phyloP scores from a whole-genome alignment of 2,329 filamentous ascomycete genomes.

The Thelonectria blattea region DNA sequence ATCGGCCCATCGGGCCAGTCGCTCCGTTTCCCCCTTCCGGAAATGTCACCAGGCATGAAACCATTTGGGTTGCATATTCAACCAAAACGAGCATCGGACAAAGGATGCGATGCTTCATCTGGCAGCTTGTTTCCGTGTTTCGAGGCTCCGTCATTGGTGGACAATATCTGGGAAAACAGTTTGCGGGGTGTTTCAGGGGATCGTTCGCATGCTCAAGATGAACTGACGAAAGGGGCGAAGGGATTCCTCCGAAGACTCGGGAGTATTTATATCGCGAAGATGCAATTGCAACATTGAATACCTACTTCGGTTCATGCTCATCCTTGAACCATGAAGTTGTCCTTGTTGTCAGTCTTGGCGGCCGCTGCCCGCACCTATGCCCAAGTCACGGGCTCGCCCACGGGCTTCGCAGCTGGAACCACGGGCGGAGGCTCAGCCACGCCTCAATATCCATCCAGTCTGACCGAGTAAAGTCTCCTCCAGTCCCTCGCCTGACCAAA shows the following conservation, averaged over 20 bases:
- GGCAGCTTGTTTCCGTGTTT: neutral
- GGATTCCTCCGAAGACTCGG: no score
- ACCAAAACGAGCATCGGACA: no score
- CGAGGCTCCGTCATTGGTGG: neutral
- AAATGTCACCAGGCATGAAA: no score
- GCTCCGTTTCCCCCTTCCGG: no score
- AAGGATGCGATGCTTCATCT: neutral
- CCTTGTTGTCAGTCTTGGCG: constrained; percentile 2
- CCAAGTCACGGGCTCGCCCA: constrained; percentile 43
- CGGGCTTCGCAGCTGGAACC: constrained; percentile 55
- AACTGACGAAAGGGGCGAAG: neutral
- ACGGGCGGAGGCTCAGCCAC: constrained; percentile 65
- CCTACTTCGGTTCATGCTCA: no score
- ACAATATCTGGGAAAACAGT: neutral
- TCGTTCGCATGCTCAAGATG: neutral
- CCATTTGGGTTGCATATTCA: no score
- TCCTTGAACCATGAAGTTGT: constrained; percentile 20
- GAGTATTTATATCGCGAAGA: neutral
- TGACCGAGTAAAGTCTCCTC: constrained; percentile 53
- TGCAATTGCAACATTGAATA: no score
- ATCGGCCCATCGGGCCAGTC: no score
- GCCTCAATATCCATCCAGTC: constrained; percentile 58
- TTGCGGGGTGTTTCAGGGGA: constrained; percentile 2
- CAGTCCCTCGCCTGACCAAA: neutral
- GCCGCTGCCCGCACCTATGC: constrained; percentile 11